Base-by-base conservation (phyloP, 2,329 filamentous ascomycete genomes). In the Myriosclerotinia duriaeana region DNA sequence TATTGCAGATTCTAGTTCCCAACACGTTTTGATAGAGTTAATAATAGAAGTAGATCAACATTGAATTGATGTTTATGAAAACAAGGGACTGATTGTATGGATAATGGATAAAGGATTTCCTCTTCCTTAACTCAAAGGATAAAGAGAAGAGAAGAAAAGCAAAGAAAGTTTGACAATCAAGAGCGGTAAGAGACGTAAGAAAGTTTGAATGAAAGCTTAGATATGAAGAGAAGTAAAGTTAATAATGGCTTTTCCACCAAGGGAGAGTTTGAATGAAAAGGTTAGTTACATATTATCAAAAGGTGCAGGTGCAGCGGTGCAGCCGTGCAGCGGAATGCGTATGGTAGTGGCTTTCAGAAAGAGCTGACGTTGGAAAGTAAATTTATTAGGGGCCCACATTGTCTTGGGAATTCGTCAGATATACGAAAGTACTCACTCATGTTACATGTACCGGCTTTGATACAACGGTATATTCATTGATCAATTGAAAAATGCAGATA, bases 361-460 rank as follows among this genome's bases (percentile, higher is more conserved):
- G 30, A 61, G 58, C 58, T 61, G 58, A 61, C 44, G 58, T 61
- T 61, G 58, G 26, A 61, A n/a, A n/a, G 44, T 36, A 20, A 20
- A 50, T 46, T 48, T 38, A 12, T 40, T 61, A 26, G 36, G 20
- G 44, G 58, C 34, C 44, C 58, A 61, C 30, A 50, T 50, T 48
- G 14, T 61, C 44, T 38, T 22, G 42, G 44, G 7, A 42, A 26
- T 12, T 15, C 17, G 30, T n/a, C 40, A 42, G 14, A 42, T 26
- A 14, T 30, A 30, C 22, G 48, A 52, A 30, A 26, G 46, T 22
- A 22, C n/a, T 26, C 9, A 50, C 40, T 42, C 40, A 42, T 12
- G 7, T 9, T 5, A 42, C 2, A 14, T 44, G 8, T 55, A 50
- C 44, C 34, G 30, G 30, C 7, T 46, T 60, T 22, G 44, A 38